Evolutionary conservation across 2,329 filamentous ascomycete genomes (phyloP).

Genomic region (Pseudogymnoascus sp.): DNA sequence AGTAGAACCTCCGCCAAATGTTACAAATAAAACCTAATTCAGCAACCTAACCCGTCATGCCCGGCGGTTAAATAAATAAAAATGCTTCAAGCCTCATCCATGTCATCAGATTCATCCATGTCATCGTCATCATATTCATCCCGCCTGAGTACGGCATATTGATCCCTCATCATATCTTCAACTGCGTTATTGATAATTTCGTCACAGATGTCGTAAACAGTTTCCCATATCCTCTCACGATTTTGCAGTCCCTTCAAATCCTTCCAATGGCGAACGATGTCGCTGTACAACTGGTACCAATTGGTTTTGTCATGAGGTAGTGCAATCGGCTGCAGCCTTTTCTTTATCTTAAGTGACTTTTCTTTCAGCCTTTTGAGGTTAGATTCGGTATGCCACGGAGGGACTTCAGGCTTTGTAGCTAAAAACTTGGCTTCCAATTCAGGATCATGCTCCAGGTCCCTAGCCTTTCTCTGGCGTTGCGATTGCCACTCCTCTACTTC

Average conservation of each 20-base stretch:
- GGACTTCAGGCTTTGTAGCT: neutral
- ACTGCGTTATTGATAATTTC: neutral
- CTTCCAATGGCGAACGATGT: conserved; percentile 19
- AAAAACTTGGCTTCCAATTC: conserved; percentile 1
- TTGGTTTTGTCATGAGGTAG: conserved; percentile 17
- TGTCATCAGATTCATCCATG: neutral
- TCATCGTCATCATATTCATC: neutral
- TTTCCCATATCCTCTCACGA: conserved; percentile 22
- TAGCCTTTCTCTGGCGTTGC: neutral
- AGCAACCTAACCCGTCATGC: neutral
- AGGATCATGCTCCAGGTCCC: neutral
- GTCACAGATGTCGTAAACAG: conserved; percentile 17
- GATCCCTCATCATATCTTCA: no score
- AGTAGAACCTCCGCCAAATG: neutral
- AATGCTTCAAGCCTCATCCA: neutral
- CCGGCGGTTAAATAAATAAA: neutral
- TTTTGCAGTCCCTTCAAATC: conserved; percentile 23
- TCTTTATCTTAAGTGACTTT: neutral
- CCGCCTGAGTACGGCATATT: neutral
- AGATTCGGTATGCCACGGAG: neutral
- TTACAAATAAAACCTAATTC: neutral
- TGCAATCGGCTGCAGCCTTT: neutral
- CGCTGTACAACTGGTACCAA: conserved; percentile 20
- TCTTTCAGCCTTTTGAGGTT: neutral
- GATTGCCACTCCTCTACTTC: neutral